These are phyloP conservation scores for Thermothelomyces thermophilus DNA, from an alignment of 2,329 filamentous ascomycete genomes.

Conservation along the genomic window DNA sequence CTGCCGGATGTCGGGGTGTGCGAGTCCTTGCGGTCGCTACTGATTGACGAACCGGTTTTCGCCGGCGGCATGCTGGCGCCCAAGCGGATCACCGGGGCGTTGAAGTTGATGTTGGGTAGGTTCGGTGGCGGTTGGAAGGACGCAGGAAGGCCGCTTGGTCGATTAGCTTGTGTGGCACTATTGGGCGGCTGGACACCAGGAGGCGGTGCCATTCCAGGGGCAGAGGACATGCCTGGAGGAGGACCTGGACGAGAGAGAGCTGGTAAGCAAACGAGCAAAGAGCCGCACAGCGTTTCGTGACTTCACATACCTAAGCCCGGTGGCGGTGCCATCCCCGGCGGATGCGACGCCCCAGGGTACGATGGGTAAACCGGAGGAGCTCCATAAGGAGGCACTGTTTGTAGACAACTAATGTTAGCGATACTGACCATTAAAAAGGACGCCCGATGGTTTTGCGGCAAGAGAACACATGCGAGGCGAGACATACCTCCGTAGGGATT, in stretches of 20 bases:
- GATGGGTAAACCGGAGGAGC: slow-evolving; percentile 66
- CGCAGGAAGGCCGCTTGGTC: slow-evolving; percentile 70
- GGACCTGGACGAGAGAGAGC: slow-evolving; percentile 43
- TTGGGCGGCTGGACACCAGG: slow-evolving; percentile 72
- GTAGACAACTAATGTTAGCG: slow-evolving; percentile 8
- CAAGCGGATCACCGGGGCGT: slow-evolving; percentile 88
- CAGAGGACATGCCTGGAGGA: slow-evolving; percentile 72
- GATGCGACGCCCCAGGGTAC: slow-evolving; percentile 54
- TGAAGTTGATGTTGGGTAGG: slow-evolving; percentile 98
- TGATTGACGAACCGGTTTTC: slow-evolving; percentile 46
- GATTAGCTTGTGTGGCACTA: slow-evolving; percentile 62
- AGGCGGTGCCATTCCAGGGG: slow-evolving; percentile 72
- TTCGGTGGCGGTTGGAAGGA: slow-evolving; percentile 86
- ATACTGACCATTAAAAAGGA: neutral
- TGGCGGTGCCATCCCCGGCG: slow-evolving; percentile 67
- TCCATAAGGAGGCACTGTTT: slow-evolving; percentile 58
- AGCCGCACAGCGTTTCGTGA: neutral
- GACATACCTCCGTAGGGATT: slow-evolving; percentile 53
- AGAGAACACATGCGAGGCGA: slow-evolving; percentile 3
- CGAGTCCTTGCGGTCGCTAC: slow-evolving; percentile 41
- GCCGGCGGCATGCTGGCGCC: slow-evolving; percentile 59
- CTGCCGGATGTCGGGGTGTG: slow-evolving; percentile 38
- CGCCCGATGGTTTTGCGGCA: slow-evolving; percentile 6
- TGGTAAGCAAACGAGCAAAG: slow-evolving; percentile 12
- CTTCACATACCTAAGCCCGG: slow-evolving; percentile 69